Conservation (phyloP, 306 rosid genomes). For the Nissolia schottii region DNA sequence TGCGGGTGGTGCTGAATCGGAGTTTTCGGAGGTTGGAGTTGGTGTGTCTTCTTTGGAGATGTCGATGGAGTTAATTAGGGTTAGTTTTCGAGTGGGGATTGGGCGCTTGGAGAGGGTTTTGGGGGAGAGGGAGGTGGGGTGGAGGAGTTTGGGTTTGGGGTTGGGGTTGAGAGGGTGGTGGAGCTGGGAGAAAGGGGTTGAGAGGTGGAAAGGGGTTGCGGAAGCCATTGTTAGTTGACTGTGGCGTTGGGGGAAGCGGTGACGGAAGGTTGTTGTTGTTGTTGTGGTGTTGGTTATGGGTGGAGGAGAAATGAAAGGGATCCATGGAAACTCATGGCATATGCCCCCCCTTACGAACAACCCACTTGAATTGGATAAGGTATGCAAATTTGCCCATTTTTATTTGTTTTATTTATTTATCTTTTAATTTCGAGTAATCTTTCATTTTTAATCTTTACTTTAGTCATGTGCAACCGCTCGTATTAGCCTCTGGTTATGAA, state of each 20-base stretch:
- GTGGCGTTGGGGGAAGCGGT: neutral
- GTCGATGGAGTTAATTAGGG: conserved; percentile 52
- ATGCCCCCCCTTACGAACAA: conserved; percentile 25
- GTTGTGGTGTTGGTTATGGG: conserved; percentile 28
- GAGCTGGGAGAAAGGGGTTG: conserved; percentile 20
- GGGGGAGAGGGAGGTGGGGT: conserved; percentile 10
- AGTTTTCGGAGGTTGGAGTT: neutral
- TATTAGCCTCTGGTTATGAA: too few relatives aligned
- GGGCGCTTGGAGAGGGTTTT: conserved; percentile 11
- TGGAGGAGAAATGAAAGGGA: conserved; percentile 50
- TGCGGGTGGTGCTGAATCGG: conserved; percentile 17
- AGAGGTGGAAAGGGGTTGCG: conserved; percentile 52
- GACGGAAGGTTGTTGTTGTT: neutral
- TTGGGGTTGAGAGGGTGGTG: conserved; percentile 33
- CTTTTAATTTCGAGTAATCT: neutral
- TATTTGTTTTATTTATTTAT: neutral
- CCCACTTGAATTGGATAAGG: conserved; percentile 60
- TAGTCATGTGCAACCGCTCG: too few relatives aligned
- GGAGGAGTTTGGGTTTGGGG: conserved; percentile 24
- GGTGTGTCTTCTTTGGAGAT: conserved; percentile 78
- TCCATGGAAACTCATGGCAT: conserved; percentile 45
- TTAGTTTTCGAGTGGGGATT: conserved; percentile 15
- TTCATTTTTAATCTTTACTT: too few relatives aligned
- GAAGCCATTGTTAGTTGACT: conserved; percentile 43
- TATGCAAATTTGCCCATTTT: neutral